A percentile compares a stretch with the other conserved stretches of the same genome.
These are phyloP conservation scores for Puya raimondii DNA, from an alignment of 176 grass and related monocot genomes.

Conservation along the genomic window DNA sequence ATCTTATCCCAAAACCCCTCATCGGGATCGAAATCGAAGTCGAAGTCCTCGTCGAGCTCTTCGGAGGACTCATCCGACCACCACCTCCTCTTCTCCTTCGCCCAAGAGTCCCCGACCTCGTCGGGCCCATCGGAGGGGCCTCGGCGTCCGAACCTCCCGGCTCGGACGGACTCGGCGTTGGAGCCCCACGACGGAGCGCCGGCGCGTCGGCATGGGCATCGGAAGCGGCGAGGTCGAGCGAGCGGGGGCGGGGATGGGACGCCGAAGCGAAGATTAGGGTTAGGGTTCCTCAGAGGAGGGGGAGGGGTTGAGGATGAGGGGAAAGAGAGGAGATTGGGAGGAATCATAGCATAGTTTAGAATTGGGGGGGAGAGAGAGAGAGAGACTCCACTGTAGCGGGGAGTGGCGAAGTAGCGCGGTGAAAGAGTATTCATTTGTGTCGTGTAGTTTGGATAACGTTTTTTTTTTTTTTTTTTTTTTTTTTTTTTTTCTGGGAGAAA, in stretches of 20 bases:
- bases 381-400: neutral
- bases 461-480: neutral
- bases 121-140: neutral
- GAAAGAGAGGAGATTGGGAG: neutral
- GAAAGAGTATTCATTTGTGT: neutral
- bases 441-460: neutral
- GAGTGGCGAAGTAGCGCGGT: neutral
- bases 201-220: neutral
- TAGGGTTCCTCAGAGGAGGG: neutral
- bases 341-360: neutral
- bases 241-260: neutral
- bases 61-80: constrained; percentile 3
- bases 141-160: neutral
- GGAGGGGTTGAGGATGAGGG: neutral
- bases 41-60: neutral
- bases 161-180: constrained; percentile 1
- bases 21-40: neutral
- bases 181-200: neutral
- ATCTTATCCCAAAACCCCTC: constrained; percentile 3
- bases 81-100: constrained; percentile 7
- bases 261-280: neutral
- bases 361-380: neutral
- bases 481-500: too few relatives aligned
- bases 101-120: neutral
- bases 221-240: neutral